Conservation (phyloP, 2,329 filamentous ascomycete genomes). For the Aspergillus ruber region DNA sequence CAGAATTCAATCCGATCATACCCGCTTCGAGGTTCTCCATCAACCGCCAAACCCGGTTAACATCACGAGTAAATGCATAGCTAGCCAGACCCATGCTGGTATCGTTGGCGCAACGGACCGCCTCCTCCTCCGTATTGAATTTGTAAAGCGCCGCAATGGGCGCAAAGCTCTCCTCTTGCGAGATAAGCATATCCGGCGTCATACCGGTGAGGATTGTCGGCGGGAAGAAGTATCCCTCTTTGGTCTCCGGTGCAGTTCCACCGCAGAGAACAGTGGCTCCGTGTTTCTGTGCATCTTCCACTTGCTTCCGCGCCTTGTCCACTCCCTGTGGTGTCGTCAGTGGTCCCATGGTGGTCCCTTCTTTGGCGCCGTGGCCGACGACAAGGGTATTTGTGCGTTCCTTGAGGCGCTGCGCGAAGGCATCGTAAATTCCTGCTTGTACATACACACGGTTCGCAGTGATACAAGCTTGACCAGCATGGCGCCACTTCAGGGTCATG, state of each 20-base stretch:
- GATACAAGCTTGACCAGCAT: constrained; percentile 41
- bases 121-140: constrained; percentile 62
- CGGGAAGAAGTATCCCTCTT: constrained; percentile 64
- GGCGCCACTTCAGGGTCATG: constrained; percentile 38
- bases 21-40: constrained; percentile 63
- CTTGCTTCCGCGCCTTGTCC: constrained; percentile 52
- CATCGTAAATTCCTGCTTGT: constrained; percentile 41
- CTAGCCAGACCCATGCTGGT: constrained; percentile 61
- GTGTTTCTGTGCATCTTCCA: constrained; percentile 57
- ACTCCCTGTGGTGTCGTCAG: constrained; percentile 53
- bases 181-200: constrained; percentile 52
- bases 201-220: constrained; percentile 59
- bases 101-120: constrained; percentile 53
- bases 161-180: constrained; percentile 59
- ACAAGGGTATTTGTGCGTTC: constrained; percentile 48
- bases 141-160: constrained; percentile 58
- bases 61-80: constrained; percentile 63
- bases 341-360: constrained; percentile 54
- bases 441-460: constrained; percentile 42
- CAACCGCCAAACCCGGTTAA: constrained; percentile 60
- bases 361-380: constrained; percentile 54
- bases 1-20: constrained; percentile 62
- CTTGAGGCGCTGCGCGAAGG: constrained; percentile 50
- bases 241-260: constrained; percentile 29
- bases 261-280: constrained; percentile 62